Evolutionary conservation across 2,329 filamentous ascomycete species (phyloP).

Genomic region (Aspergillus pseudoterreus): DNA sequence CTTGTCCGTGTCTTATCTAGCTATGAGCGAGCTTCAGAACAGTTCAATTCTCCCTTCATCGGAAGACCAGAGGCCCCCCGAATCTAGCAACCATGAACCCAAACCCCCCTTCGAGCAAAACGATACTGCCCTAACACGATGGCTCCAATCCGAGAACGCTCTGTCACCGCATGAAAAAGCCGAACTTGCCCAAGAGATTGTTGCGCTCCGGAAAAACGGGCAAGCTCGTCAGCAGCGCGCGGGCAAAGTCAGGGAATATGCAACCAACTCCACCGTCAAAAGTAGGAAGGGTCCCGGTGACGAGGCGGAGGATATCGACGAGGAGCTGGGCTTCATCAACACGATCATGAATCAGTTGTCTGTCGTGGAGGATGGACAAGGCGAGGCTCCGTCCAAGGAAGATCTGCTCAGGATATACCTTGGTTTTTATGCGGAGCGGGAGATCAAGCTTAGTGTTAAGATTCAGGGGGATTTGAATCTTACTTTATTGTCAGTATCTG

Average conservation of each 20-base stretch:
- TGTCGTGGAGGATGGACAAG: background rate
- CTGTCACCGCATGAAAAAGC: background rate
- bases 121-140: background rate
- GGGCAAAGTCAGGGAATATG: background rate
- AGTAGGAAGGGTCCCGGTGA: background rate
- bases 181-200: background rate
- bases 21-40: background rate
- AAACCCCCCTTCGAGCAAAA: background rate
- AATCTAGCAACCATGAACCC: too few species aligned
- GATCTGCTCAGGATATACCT: background rate
- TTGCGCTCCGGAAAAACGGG: background rate
- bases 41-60: too few species aligned
- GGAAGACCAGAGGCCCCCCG: too few species aligned
- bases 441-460: background rate
- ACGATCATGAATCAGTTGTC: background rate
- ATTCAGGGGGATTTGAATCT: background rate
- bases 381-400: background rate
- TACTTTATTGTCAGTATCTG: background rate
- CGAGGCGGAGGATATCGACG: background rate
- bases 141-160: background rate
- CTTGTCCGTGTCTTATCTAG: background rate
- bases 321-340: background rate
- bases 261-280: background rate
- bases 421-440: background rate
- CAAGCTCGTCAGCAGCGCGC: background rate